Evolutionary conservation across 2,329 filamentous ascomycete species (phyloP), one percentile per base, ranked within the genome.

Genomic region (Colletotrichum sublineola): DNA sequence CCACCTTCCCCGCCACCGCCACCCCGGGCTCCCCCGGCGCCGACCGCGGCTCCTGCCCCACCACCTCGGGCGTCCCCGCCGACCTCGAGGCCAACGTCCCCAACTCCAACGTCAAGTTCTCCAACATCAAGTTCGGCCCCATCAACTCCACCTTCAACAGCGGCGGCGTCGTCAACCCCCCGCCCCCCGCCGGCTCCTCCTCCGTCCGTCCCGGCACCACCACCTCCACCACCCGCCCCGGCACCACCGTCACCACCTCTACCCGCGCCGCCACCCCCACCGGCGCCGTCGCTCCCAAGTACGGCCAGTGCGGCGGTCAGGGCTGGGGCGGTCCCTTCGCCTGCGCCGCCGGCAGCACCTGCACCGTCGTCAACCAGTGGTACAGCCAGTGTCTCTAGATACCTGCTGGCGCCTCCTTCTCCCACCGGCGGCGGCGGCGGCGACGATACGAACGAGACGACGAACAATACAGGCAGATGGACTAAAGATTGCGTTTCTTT

Each of bases 61-160:
- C 83, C 58, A 82, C 78, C 75, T 87, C 87, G 29, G 89, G 89
- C 55, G 83, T 81, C 42, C 89, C 89, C 36, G 68, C 78, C 40
- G 83, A 85, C 4, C 80, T 91, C 56, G 86, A 90, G 81, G 53
- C 79, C 20, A 75, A 81, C 63, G 77, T 79, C 18, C 83, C 87
- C 53, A 82, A 84, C 80, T 81, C 88, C 64, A 83, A 83, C 76
- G 89, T 91, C 64, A 79, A 83, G 74, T 91, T 84, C 83, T 89
- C 87, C 75, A 74, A 74, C 83, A 90, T 87, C 75, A 90, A 90
- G 81, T 85, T 88, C 77, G 89, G 81, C 40, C 83, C 87, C 71
- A 86, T 90, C 77, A 84, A 84, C 77, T 87, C 85, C 57, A 90
- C 89, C 76, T 89, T 84, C 75, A 72, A 63, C 64, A 63, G 57